Percentiles rank a stretch among this genome's conserved stretches.
phyloP scores from a whole-genome alignment of 805 yeast genomes.

The Wickerhamiella nectarea region DNA sequence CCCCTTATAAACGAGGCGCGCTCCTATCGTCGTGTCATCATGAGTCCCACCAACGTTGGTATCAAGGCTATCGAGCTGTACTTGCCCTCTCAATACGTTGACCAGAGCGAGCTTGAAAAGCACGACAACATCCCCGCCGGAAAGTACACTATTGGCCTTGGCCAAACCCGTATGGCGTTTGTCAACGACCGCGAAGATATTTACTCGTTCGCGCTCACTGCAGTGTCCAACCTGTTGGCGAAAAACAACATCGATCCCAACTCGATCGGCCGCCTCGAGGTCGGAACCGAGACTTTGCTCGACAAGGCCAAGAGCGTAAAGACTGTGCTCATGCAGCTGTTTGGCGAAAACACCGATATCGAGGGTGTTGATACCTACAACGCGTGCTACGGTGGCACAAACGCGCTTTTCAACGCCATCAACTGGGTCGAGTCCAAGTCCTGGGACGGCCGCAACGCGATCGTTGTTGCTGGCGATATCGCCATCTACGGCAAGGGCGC shows the following conservation, averaged over 20 bases:
- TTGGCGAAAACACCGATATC: slow-evolving; percentile 75
- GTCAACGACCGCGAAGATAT: slow-evolving; percentile 97
- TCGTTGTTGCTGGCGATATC: slow-evolving; percentile 95
- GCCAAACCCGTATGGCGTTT: slow-evolving; percentile 96
- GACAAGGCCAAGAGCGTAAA: slow-evolving; percentile 96
- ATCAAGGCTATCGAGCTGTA: slow-evolving; percentile 92
- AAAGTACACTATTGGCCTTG: slow-evolving; percentile 95
- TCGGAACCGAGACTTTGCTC: slow-evolving; percentile 92
- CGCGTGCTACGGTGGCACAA: slow-evolving; percentile 98
- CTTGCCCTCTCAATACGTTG: slow-evolving; percentile 68
- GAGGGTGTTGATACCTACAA: slow-evolving; percentile 94
- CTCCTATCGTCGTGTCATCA: not conserved
- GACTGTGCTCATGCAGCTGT: slow-evolving; percentile 86
- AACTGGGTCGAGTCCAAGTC: slow-evolving; percentile 93
- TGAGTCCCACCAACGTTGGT: slow-evolving; percentile 68
- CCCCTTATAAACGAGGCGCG: not conserved
- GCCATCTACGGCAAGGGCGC: slow-evolving; percentile 95
- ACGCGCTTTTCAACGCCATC: slow-evolving; percentile 81
- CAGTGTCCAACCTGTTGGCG: slow-evolving; percentile 55
- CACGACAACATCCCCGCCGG: slow-evolving; percentile 82
- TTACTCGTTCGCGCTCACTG: slow-evolving; percentile 91
- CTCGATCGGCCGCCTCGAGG: slow-evolving; percentile 86
- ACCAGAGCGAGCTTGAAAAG: slow-evolving; percentile 76
- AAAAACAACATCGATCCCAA: slow-evolving; percentile 73
- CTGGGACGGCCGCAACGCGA: slow-evolving; percentile 98